Percentiles rank a stretch among this genome's conserved stretches.
Evolutionary conservation across 768 basidiomycete species (phyloP).

Genomic region (Mrakia gelida): DNA sequence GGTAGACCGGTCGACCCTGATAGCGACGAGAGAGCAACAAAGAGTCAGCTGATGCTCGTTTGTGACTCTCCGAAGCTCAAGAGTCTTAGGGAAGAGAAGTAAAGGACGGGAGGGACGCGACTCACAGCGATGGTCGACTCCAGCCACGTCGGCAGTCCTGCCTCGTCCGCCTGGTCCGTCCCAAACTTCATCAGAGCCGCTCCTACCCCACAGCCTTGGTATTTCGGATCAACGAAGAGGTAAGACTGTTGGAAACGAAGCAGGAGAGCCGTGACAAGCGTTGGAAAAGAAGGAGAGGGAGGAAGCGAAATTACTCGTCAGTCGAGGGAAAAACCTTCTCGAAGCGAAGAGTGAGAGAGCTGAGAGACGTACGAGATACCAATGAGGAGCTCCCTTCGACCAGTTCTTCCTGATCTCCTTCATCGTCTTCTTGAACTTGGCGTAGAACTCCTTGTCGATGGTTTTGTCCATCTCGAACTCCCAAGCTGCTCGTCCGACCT

Average conservation of each 20-base stretch:
- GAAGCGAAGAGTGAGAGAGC: neutral
- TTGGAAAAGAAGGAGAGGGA: neutral
- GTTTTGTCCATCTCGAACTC: neutral
- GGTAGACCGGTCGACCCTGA: neutral
- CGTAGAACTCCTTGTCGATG: neutral
- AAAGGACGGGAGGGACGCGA: neutral
- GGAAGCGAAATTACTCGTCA: neutral
- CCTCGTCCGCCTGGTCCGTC: constrained; percentile 9
- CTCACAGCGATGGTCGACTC: constrained; percentile 13
- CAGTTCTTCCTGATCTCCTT: constrained; percentile 19
- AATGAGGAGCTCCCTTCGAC: neutral
- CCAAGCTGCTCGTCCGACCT: neutral
- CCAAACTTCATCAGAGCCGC: constrained; percentile 11
- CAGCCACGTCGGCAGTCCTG: neutral
- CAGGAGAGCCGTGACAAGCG: neutral
- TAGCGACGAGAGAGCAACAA: neutral
- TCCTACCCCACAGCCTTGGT: constrained; percentile 15
- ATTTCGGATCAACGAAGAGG: constrained; percentile 11
- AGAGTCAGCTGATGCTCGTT: neutral
- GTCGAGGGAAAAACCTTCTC: neutral
- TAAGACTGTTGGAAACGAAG: neutral
- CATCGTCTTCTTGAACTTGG: neutral
- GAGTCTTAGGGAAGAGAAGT: too few relatives aligned
- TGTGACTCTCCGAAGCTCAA: neutral
- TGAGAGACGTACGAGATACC: neutral